A percentile compares a stretch with the other conserved stretches of the same genome.
Conservation (phyloP, 2,329 filamentous ascomycete genomes). For the Mycocentrospora acerina region DNA sequence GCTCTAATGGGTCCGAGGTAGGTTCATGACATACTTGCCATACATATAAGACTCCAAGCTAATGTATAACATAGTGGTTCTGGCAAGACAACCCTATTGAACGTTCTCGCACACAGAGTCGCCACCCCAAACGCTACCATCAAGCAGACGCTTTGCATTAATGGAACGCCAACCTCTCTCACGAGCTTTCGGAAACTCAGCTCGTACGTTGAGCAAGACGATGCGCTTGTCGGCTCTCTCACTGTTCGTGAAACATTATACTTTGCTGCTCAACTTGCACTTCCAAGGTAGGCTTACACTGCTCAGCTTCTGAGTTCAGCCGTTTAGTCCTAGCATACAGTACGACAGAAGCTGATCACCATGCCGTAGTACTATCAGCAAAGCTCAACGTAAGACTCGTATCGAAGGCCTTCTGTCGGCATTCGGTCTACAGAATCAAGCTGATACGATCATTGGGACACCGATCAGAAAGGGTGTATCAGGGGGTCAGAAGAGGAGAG, state of each 20-base stretch:
- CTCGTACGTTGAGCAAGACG: constrained; percentile 85
- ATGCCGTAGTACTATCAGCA: constrained; percentile 48
- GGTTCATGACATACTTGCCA: background rate
- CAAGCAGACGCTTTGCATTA: constrained; percentile 60
- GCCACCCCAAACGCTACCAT: constrained; percentile 56
- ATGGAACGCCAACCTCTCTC: constrained; percentile 59
- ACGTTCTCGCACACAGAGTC: constrained; percentile 69
- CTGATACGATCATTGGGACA: constrained; percentile 74
- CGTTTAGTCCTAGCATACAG: background rate
- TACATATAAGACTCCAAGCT: background rate
- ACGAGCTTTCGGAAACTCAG: constrained; percentile 65
- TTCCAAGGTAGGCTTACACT: constrained; percentile 42
- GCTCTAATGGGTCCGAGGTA: constrained; percentile 78
- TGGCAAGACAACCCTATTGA: constrained; percentile 83
- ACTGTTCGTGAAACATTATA: constrained; percentile 78
- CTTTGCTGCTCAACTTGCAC: constrained; percentile 71
- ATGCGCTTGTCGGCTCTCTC: constrained; percentile 77
- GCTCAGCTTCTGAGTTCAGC: background rate
- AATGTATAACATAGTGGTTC: constrained; percentile 45
- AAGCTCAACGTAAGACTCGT: constrained; percentile 61
- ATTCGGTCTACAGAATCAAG: constrained; percentile 72
- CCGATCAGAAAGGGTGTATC: constrained; percentile 81
- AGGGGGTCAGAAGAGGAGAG: constrained; percentile 79
- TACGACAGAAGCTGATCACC: constrained; percentile 13
- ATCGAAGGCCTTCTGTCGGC: constrained; percentile 68